Conservation (phyloP, 352 stramenopile species). For the Pythium rhizo-oryzae region DNA sequence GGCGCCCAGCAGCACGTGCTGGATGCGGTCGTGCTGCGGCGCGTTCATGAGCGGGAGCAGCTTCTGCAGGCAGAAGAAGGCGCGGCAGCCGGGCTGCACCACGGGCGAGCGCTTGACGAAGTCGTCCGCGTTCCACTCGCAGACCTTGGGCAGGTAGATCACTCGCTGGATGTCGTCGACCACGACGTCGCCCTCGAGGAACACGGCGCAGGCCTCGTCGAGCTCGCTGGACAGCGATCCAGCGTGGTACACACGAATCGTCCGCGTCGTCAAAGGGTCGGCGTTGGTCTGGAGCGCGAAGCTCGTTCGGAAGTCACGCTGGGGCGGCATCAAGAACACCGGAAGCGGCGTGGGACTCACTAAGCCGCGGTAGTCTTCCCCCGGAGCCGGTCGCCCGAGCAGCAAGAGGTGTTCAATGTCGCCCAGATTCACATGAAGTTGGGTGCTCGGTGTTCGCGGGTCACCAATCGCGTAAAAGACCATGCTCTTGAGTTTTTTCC, state of each 20-base stretch:
- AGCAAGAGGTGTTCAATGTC: slow-evolving; percentile 90
- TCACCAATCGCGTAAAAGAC: slow-evolving; percentile 50
- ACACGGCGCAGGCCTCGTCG: slow-evolving; percentile 49
- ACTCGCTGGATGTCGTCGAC: slow-evolving; percentile 42
- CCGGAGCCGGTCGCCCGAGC: slow-evolving; percentile 17
- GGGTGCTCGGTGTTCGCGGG: background rate
- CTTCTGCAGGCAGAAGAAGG: slow-evolving; percentile 70
- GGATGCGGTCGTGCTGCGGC: slow-evolving; percentile 50
- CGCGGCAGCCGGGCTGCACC: slow-evolving; percentile 33
- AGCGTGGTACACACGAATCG: slow-evolving; percentile 77
- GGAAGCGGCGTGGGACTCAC: slow-evolving; percentile 28
- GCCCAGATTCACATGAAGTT: slow-evolving; percentile 59
- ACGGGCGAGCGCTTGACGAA: slow-evolving; percentile 5
- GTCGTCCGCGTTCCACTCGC: slow-evolving; percentile 55
- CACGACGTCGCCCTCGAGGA: slow-evolving; percentile 43
- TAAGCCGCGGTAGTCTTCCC: slow-evolving; percentile 26
- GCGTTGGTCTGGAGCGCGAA: slow-evolving; percentile 84
- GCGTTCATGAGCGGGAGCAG: slow-evolving; percentile 63
- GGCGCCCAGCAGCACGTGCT: slow-evolving; percentile 60
- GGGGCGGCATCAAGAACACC: slow-evolving; percentile 20
- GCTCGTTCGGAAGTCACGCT: slow-evolving; percentile 78
- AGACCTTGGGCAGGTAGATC: slow-evolving; percentile 60
- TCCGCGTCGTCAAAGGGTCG: slow-evolving; percentile 25
- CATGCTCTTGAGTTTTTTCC: slow-evolving; percentile 69
- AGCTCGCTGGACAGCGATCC: slow-evolving; percentile 74